These are phyloP conservation scores for Pelargonium exstipulatum DNA, from an alignment of 441 rosid genomes.

Conservation along the genomic window DNA sequence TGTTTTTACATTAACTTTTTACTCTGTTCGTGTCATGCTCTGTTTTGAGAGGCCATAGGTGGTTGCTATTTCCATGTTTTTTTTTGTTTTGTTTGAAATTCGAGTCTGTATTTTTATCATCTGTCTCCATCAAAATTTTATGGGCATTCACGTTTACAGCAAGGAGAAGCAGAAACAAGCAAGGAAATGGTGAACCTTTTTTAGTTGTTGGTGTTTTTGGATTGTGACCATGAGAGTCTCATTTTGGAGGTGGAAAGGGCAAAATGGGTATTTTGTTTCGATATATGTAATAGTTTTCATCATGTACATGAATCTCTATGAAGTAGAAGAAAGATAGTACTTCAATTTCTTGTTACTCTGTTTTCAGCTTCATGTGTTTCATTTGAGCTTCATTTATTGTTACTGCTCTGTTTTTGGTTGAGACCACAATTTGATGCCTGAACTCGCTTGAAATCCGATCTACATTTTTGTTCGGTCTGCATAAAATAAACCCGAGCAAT, in stretches of 20 bases:
- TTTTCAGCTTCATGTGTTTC: background rate
- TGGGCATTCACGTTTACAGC: background rate
- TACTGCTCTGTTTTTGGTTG: too few species aligned
- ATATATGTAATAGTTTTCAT: background rate
- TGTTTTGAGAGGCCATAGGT: background rate
- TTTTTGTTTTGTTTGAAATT: too few species aligned
- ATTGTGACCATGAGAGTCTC: background rate
- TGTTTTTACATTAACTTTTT: background rate
- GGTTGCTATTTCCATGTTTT: too few species aligned
- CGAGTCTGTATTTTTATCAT: too few species aligned
- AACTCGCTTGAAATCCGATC: too few species aligned
- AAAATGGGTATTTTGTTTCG: background rate
- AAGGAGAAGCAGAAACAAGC: background rate
- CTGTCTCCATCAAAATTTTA: background rate
- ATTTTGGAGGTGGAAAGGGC: background rate
- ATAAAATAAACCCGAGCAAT: too few species aligned
- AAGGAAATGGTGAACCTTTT: background rate
- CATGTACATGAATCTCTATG: background rate
- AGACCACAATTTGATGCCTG: too few species aligned
- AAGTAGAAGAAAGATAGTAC: background rate
- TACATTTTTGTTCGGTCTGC: too few species aligned
- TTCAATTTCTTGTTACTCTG: background rate
- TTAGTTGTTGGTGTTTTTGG: background rate
- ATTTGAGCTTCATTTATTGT: background rate
- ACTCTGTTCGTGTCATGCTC: too few species aligned